Evolutionary conservation across 2,329 filamentous ascomycete genomes (phyloP).

Genomic region (Sporothrix brunneoviolacea): DNA sequence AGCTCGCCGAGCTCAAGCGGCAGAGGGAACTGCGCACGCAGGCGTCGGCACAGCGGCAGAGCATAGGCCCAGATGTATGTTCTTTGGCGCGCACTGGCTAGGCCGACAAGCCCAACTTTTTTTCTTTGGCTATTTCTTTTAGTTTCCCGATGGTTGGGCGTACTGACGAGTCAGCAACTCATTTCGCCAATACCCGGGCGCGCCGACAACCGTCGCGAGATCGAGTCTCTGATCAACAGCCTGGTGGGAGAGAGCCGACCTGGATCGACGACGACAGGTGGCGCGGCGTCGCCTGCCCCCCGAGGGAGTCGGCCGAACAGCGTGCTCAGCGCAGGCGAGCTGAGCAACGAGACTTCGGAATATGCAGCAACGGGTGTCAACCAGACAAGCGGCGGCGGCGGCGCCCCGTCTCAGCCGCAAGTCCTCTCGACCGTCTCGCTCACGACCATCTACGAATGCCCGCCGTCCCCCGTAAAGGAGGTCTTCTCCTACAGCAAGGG

Average conservation of each 20-base stretch:
- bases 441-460: conserved; percentile 73
- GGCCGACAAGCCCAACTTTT: too few species aligned
- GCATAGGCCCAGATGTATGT: conserved; percentile 64
- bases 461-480: conserved; percentile 70
- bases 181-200: conserved; percentile 64
- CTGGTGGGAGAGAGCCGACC: conserved; percentile 74
- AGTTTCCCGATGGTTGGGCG: too few species aligned
- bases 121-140: too few species aligned
- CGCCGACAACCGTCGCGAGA: conserved; percentile 62
- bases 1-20: conserved; percentile 90
- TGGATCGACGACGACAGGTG: conserved; percentile 57
- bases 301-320: conserved; percentile 78
- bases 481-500: conserved; percentile 95
- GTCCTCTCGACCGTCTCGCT: conserved; percentile 67
- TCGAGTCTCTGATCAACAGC: conserved; percentile 79
- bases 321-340: conserved; percentile 71
- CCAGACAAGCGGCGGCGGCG: conserved; percentile 24
- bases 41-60: conserved; percentile 61
- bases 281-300: conserved; percentile 57
- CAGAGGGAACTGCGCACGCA: conserved; percentile 82
- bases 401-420: conserved; percentile 40
- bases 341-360: conserved; percentile 69
- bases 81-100: conserved; percentile 10
- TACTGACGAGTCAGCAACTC: conserved; percentile 38
- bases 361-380: conserved; percentile 37